These are phyloP conservation scores for Monosporascus ibericus DNA, from an alignment of 2,329 filamentous ascomycete genomes.

Conservation along the genomic window DNA sequence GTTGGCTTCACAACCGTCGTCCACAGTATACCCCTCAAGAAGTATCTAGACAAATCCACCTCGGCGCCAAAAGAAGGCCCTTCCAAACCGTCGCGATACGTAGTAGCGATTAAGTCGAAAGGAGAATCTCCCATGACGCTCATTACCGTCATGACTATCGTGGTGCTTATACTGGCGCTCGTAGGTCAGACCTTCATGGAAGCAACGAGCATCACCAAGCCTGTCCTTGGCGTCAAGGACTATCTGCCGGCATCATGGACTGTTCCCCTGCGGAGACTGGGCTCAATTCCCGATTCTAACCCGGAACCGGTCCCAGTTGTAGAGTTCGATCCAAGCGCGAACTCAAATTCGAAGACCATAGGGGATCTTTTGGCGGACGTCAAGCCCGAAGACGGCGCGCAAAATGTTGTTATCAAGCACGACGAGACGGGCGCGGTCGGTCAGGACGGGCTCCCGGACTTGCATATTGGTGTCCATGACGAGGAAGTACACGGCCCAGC, in stretches of 20 bases:
- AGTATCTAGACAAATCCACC: constrained; percentile 29
- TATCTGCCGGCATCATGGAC: constrained; percentile 44
- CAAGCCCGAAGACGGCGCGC: constrained; percentile 8
- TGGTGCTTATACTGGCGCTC: constrained; percentile 56
- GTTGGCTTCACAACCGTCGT: constrained; percentile 75
- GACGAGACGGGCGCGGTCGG: constrained; percentile 17
- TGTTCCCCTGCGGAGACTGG: constrained; percentile 15
- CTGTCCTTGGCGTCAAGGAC: constrained; percentile 48
- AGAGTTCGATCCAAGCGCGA: not conserved
- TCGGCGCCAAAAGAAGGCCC: constrained; percentile 29
- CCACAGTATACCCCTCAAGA: constrained; percentile 67
- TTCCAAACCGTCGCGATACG: constrained; percentile 57
- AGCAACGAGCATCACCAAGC: constrained; percentile 49
- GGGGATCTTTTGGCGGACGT: constrained; percentile 30
- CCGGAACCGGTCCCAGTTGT: not conserved
- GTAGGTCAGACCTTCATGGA: constrained; percentile 61
- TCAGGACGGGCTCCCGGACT: constrained; percentile 16
- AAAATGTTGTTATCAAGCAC: constrained; percentile 32
- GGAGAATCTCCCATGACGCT: constrained; percentile 45
- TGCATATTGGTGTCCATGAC: constrained; percentile 40
- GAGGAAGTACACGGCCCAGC: constrained; percentile 44
- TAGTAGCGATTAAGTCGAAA: constrained; percentile 56
- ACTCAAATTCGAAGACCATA: constrained; percentile 15
- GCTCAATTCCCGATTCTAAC: constrained; percentile 25
- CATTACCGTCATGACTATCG: constrained; percentile 46